These are phyloP conservation scores for Oropetium thomaeum DNA, from an alignment of 176 grass and related monocot genomes.

Conservation along the genomic window DNA sequence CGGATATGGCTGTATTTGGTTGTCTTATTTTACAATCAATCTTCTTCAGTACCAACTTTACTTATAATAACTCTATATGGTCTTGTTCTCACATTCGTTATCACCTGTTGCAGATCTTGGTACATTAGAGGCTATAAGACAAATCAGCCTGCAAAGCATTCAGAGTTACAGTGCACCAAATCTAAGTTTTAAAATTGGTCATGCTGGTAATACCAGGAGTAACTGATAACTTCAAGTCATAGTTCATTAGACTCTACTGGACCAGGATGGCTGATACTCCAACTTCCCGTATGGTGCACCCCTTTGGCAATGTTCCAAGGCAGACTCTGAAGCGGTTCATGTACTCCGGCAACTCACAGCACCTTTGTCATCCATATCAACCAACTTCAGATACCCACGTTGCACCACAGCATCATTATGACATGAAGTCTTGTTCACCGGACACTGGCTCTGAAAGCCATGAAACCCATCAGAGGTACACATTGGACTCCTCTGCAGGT, in stretches of 20 bases:
- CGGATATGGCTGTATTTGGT: not conserved
- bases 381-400: constrained; percentile 8
- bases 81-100: constrained; percentile 18
- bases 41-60: constrained; percentile 7
- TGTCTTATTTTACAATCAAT: not conserved
- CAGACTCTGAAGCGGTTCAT: constrained; percentile 37
- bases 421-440: constrained; percentile 30
- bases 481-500: constrained; percentile 55
- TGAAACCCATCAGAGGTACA: constrained; percentile 28
- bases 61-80: not conserved
- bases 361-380: constrained; percentile 19
- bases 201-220: not conserved
- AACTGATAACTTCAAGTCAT: constrained; percentile 25
- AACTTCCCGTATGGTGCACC: constrained; percentile 43
- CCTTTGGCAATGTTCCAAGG: constrained; percentile 31
- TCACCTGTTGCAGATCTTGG: constrained; percentile 27
- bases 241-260: not conserved
- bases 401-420: constrained; percentile 6
- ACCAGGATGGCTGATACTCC: constrained; percentile 46
- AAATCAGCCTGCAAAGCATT: not conserved
- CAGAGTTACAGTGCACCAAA: not conserved
- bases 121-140: constrained; percentile 2
- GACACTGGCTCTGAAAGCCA: constrained; percentile 35
- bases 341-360: constrained; percentile 21
- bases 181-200: not conserved